Conservation (phyloP, 352 stramenopile species). For the Pythium periplocum region DNA sequence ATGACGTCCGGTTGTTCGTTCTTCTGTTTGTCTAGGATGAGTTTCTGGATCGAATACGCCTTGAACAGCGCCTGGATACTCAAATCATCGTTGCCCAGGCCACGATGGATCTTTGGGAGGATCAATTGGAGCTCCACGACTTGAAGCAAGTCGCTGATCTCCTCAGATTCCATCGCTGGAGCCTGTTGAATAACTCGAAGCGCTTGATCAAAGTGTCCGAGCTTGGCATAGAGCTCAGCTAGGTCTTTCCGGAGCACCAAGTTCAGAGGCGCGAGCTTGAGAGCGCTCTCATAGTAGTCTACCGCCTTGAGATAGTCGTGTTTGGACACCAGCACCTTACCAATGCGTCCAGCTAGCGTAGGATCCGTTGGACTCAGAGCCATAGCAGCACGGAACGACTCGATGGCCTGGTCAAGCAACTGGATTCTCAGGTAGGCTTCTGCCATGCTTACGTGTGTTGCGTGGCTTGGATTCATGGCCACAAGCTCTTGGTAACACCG, state of each 20-base stretch:
- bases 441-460: conserved; percentile 81
- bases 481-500: conserved; percentile 89
- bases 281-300: conserved; percentile 91
- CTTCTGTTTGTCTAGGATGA: conserved; percentile 77
- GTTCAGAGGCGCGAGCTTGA: conserved; percentile 74
- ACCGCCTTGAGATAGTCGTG: conserved; percentile 92
- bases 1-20: conserved; percentile 80
- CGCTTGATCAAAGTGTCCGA: conserved; percentile 83
- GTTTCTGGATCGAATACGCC: conserved; percentile 81
- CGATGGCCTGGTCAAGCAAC: conserved; percentile 84
- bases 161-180: conserved; percentile 53
- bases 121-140: conserved; percentile 73
- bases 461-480: conserved; percentile 60
- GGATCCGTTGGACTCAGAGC: conserved; percentile 57
- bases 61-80: conserved; percentile 79
- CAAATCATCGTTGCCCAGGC: conserved; percentile 54
- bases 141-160: conserved; percentile 63
- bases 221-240: conserved; percentile 84
- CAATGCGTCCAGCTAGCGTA: conserved; percentile 83
- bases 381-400: conserved; percentile 63
- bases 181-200: conserved; percentile 74
- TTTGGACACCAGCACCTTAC: conserved; percentile 87
- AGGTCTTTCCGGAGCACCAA: conserved; percentile 87
- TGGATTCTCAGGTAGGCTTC: conserved; percentile 92
- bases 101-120: conserved; percentile 74